Evolutionary conservation across 2,329 filamentous ascomycete genomes (phyloP), one percentile per base, ranked within the genome.

Genomic region (Macrophomina pseudophaseolina): DNA sequence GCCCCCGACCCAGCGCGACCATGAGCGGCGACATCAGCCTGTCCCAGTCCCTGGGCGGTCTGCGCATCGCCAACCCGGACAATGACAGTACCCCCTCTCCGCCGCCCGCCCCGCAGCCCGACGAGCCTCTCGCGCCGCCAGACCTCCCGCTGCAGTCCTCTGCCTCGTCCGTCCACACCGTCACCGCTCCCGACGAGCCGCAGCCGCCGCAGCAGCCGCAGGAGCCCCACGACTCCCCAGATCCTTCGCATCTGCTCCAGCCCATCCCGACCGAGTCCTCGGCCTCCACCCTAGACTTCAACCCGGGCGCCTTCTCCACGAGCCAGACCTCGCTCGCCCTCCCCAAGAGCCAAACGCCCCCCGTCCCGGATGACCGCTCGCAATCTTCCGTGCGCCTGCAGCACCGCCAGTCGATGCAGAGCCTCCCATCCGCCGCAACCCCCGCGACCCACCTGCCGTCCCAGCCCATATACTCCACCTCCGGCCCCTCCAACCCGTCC

Each of bases 61-160:
- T 99, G 80, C 92, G 94, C 79, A 98, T 99, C 79, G 94, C 95
- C 74, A 99, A 98, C 80, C 94, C 94, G 65, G 94, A 97, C 82
- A 89, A 95, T 81, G 85, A 87, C 68, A 82, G 83, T 68, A 69
- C 67, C 59, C 72, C 73, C 64, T 72, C 72, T 65, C 72, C 72
- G 69, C 73, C 73, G 67, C 71, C 72, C n/a, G 68, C 67, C 33
- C 51, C 54, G 30, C 33, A 62, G 30, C 66, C 40, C 51, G 59
- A 62, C 66, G 59, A 51, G 52, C 35, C 63, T 42, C 48, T 46
- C 33, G 23, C 67, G 53, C 64, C 70, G 68, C 14, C 66, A 44
- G 63, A 71, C 71, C 53, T 11, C 52, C 70, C 73, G 63, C 71
- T 73, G 35, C 73, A 72, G 48, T 72, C 75, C 59, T 76, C 75